Evolutionary conservation across 148 eudicot genomes (phyloP).

Genomic region (Agrostemma githago): DNA sequence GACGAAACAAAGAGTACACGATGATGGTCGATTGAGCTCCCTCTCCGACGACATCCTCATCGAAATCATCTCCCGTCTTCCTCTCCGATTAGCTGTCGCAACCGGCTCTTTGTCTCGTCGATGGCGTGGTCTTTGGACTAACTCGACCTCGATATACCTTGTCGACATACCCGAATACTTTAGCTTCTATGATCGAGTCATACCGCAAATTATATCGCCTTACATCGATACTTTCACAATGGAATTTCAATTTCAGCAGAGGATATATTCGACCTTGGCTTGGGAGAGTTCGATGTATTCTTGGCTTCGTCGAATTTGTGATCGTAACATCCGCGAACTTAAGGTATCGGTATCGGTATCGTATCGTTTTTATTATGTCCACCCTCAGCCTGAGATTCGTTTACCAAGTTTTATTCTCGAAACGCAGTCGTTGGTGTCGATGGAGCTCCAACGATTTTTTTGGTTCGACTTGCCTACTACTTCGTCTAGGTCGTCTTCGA

Average conservation of each 20-base stretch:
- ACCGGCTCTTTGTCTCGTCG: background rate
- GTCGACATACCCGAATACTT: background rate
- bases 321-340: background rate
- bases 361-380: background rate
- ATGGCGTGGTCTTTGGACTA: background rate
- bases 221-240: background rate
- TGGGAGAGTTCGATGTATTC: background rate
- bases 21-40: background rate
- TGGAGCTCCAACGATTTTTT: background rate
- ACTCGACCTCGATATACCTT: background rate
- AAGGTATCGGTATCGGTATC: background rate
- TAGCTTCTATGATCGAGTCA: background rate
- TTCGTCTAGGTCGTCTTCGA: background rate
- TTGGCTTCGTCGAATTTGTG: background rate
- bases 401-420: background rate
- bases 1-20: background rate
- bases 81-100: background rate
- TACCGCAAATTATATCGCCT: background rate
- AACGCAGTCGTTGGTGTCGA: background rate
- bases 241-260: too few relatives aligned
- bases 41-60: constrained; percentile 2
- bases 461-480: background rate
- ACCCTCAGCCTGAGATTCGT: background rate
- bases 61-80: background rate
- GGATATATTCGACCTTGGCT: background rate